Base-by-base conservation (phyloP, 1,284 basidiomycete genomes). In the Phaffia rhodozyma region DNA sequence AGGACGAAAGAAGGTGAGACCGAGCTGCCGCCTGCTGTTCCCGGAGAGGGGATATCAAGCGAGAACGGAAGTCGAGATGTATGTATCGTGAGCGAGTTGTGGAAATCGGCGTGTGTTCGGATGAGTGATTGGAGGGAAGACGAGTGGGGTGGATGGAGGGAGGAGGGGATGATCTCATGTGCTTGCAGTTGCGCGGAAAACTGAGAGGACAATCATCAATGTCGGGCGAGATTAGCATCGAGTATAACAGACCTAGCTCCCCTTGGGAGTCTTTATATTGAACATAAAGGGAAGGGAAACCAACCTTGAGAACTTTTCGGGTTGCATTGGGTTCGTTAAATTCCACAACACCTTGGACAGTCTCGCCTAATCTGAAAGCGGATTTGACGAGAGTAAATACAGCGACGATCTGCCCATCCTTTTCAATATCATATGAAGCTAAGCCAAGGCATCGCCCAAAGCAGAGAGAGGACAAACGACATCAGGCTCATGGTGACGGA, bases 341-440 rank as follows among this genome's bases (percentile, higher is more conserved):
- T 70, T 89, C 85, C n/a, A 96, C 84, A 0, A 91, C 84, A 4
- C 91, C 91, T 47, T 86, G 76, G 32, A 94, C 84, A 0, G 89
- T 91, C 76, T 96, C 92, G 3, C 91, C 91, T 0, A 94, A 81
- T 27, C 92, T 78, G 74, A 89, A 94, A 1, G 87, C 86, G 50
- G 85, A 85, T 76, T 94, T 96, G 51, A 87, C 83, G 67, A 96
- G 87, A 0, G 91, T 93, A n/a, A 96, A 76, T 32, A 88, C 84
- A 1, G 91, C 91, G 60, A 94, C 89, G 53, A 85, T 83, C 58
- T 87, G 81, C 0, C 87, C 89, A 57, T 92, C 88, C 77, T 94
- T 92, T 71, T 85, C 86, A 66, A 96, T 90, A 75, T 96, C 91
- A 75, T 89, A 94, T 0, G 90, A 91, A 43, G 86, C 90, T 92